Conservation (phyloP, 1,284 basidiomycete species). For the Leccinum pachyderme region DNA sequence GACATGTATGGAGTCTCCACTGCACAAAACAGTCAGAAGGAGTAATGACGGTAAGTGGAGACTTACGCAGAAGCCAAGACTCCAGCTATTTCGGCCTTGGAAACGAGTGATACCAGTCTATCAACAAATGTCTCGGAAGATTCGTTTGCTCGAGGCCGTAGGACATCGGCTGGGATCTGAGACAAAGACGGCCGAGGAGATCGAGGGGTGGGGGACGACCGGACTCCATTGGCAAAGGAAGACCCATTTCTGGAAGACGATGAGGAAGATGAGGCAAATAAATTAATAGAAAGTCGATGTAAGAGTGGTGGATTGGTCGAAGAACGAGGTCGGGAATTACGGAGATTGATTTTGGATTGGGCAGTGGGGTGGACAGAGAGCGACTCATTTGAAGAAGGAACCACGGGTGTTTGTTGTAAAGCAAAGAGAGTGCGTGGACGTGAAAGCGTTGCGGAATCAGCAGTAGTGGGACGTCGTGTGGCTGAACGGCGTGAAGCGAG, state of each 20-base stretch:
- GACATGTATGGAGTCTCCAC: constrained; percentile 71
- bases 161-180: constrained; percentile 43
- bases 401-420: constrained; percentile 20
- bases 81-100: constrained; percentile 74
- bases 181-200: constrained; percentile 49
- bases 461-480: constrained; percentile 29
- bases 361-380: constrained; percentile 11
- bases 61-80: constrained; percentile 79
- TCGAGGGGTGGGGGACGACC: constrained; percentile 36
- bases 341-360: constrained; percentile 14
- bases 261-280: constrained; percentile 53
- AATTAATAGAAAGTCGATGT: constrained; percentile 66
- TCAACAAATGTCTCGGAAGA: constrained; percentile 67
- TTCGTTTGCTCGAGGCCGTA: constrained; percentile 62
- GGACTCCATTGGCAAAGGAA: constrained; percentile 21
- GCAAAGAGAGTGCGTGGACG: constrained; percentile 29
- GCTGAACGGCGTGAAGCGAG: constrained; percentile 8
- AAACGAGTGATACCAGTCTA: constrained; percentile 61
- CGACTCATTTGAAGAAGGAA: constrained; percentile 15
- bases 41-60: not conserved
- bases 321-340: constrained; percentile 47
- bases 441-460: constrained; percentile 23
- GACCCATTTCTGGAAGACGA: constrained; percentile 31
- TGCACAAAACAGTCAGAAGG: constrained; percentile 33
- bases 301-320: constrained; percentile 71